Base-by-base conservation (phyloP, 257 asterid genomes). In the Paulownia fortunei region DNA sequence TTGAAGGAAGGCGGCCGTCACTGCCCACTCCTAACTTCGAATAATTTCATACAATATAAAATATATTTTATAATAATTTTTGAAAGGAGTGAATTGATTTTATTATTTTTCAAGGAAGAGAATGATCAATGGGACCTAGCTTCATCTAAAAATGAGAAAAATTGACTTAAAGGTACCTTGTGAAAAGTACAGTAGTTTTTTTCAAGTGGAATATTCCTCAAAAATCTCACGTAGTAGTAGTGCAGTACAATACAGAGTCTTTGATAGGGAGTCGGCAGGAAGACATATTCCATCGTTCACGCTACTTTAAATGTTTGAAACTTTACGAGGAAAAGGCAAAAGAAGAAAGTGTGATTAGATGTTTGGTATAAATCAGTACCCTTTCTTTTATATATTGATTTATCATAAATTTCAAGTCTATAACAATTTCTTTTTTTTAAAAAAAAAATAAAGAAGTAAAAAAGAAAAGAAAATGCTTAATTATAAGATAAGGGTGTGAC, bases 241-340 rank as follows among this genome's bases (percentile, higher is more conserved):
- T 8, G n/a, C n/a, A 34, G 66, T 24, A 68, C 15, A 0, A 15
- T 8, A 23, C 9, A 23, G 18, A 18, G 61, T 19, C 55, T 34
- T 21, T 52, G 59, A 13, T 42, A 46, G 54, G 19, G 70, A 18
- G 69, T 65, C 74, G 75, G 83, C 82, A 72, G 12, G 23, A 18
- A 70, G 64, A 65, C 77, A 80, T 6, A 32, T 75, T 76, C 87
- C 87, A 5, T 76, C 68, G 52, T 73, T 74, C 74, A 69, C 77
- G 64, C 75, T 41, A 80, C 55, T 76, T 42, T 61, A 34, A 46
- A 11, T 30, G 67, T 65, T 59, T 79, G 64, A 62, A 76, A 39
- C 26, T 72, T 60, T 62, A 47, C 66, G 18, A 18, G 68, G 8
- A 55, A 63, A 55, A 13, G 60, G 15, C 11, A 39, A 37, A 10